These are phyloP conservation scores for Cladosporium sp. DNA, from an alignment of 2,329 filamentous ascomycete species.

Conservation along the genomic window DNA sequence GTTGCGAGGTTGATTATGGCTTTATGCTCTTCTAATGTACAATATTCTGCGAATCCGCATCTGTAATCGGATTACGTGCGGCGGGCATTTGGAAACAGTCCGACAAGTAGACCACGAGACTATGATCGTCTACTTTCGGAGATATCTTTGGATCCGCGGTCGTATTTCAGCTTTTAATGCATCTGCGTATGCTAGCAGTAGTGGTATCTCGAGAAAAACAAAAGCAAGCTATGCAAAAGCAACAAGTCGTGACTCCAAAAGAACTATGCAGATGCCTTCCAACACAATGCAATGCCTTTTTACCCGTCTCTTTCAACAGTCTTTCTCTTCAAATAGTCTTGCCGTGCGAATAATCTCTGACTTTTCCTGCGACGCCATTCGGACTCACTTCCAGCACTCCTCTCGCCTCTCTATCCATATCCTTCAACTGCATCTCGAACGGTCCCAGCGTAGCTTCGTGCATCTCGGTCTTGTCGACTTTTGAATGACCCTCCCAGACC, in stretches of 20 bases:
- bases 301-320: background rate
- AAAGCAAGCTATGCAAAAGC: background rate
- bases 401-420: slow-evolving; percentile 17
- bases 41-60: no score
- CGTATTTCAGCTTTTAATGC: background rate
- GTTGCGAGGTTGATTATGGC: background rate
- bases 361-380: slow-evolving; percentile 12
- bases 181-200: slow-evolving; percentile 1
- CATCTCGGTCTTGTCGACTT: slow-evolving; percentile 9
- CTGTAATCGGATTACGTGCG: no score
- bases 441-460: slow-evolving; percentile 11
- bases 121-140: no score
- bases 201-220: background rate
- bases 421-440: slow-evolving; percentile 17
- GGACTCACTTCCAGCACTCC: slow-evolving; percentile 5
- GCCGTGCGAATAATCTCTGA: slow-evolving; percentile 6
- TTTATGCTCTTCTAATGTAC: no score
- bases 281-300: background rate
- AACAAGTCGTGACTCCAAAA: background rate
- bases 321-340: slow-evolving; percentile 13
- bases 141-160: background rate
- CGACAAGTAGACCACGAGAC: no score
- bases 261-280: background rate
- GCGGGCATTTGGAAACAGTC: no score
- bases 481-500: slow-evolving; percentile 1